phyloP scores from a whole-genome alignment of 2,329 filamentous ascomycete genomes.

The Diaporthe capsici region DNA sequence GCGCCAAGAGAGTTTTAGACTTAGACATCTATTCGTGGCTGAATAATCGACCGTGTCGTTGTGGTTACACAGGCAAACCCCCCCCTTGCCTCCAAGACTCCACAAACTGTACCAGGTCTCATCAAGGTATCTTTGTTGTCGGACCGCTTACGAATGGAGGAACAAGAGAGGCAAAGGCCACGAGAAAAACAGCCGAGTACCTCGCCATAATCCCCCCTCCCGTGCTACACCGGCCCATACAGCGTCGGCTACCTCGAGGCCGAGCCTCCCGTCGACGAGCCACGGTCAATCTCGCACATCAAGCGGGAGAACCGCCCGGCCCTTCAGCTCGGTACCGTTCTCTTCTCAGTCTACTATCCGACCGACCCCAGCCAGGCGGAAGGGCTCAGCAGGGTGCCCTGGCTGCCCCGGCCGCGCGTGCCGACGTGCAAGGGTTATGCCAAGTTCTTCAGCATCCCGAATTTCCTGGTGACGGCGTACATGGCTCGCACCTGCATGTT shows the following conservation, averaged over 20 bases:
- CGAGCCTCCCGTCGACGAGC: conserved; percentile 69
- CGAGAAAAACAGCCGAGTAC: not conserved
- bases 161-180: conserved; percentile 4
- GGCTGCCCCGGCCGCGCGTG: conserved; percentile 71
- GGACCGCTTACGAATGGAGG: conserved; percentile 17
- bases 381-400: conserved; percentile 67
- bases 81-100: not conserved
- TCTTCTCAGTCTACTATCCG: conserved; percentile 77
- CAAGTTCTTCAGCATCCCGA: conserved; percentile 69
- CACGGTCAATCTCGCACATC: conserved; percentile 57
- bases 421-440: conserved; percentile 72
- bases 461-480: conserved; percentile 63
- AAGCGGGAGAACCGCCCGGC: conserved; percentile 56
- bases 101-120: not conserved
- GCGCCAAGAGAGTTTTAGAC: not conserved
- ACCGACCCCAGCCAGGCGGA: conserved; percentile 54
- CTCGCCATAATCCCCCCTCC: conserved; percentile 59
- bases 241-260: conserved; percentile 78
- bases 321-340: conserved; percentile 66
- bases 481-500: conserved; percentile 72
- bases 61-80: not conserved
- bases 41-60: not conserved
- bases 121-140: not conserved
- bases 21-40: not conserved
- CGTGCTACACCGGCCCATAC: conserved; percentile 75